phyloP scores from a whole-genome alignment of 2,329 filamentous ascomycete genomes.

The Colletotrichum sp. region DNA sequence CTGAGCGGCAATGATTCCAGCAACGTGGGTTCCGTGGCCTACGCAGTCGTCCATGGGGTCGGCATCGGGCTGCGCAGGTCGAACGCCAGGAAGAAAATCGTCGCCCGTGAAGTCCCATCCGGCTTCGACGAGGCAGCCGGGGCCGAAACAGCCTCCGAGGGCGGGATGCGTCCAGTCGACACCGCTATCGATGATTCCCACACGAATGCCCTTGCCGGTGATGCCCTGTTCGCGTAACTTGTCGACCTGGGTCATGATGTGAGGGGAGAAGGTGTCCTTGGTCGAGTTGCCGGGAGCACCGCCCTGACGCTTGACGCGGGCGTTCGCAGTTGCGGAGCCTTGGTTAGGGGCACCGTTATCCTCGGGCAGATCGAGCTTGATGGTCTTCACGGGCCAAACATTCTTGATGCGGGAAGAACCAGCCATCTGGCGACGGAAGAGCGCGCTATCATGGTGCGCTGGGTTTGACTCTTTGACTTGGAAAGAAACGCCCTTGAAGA shows the following conservation, averaged over 20 bases:
- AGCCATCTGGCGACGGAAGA: conserved; percentile 21
- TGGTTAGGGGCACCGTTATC: conserved; percentile 8
- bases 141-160: conserved; percentile 57
- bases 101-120: conserved; percentile 54
- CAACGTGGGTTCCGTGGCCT: conserved; percentile 47
- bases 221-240: conserved; percentile 45
- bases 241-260: conserved; percentile 35
- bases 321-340: not conserved
- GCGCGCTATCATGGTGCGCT: conserved; percentile 22
- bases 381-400: conserved; percentile 32
- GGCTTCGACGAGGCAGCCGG: conserved; percentile 49
- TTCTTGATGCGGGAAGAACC: conserved; percentile 27
- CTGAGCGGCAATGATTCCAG: conserved; percentile 51
- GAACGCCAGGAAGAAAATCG: conserved; percentile 24
- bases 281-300: not conserved
- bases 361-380: conserved; percentile 19
- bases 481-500: conserved; percentile 30
- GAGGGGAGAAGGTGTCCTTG: not conserved
- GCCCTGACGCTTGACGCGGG: not conserved
- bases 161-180: conserved; percentile 57
- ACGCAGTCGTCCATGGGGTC: conserved; percentile 10
- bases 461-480: conserved; percentile 27
- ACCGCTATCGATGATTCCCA: conserved; percentile 44
- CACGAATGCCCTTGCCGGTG: conserved; percentile 47
- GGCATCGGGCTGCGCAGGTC: not conserved